Percentiles rank a stretch among this genome's conserved stretches.
phyloP scores from a whole-genome alignment of 345 rosid genomes.

The Acer yangbiense region DNA sequence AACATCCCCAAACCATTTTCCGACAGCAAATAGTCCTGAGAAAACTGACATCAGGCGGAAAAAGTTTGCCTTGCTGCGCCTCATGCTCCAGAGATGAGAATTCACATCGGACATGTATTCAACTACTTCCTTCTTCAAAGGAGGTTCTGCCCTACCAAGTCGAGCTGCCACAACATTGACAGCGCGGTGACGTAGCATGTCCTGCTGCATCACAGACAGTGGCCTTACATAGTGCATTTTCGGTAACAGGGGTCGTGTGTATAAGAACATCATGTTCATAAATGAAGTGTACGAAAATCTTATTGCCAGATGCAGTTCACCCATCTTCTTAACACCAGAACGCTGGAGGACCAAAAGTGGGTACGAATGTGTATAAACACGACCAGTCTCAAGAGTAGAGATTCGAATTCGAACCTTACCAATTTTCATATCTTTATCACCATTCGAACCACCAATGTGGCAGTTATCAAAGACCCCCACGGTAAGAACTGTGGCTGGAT shows the following conservation, averaged over 20 bases:
- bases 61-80: conserved; percentile 93
- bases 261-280: conserved; percentile 56
- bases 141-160: conserved; percentile 86
- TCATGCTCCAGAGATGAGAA: conserved; percentile 96
- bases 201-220: conserved; percentile 73
- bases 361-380: conserved; percentile 78
- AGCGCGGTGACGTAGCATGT: conserved; percentile 73
- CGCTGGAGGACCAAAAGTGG: conserved; percentile 80
- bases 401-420: conserved; percentile 86
- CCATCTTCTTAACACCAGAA: conserved; percentile 92
- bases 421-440: conserved; percentile 53
- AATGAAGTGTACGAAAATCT: conserved; percentile 74
- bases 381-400: conserved; percentile 81
- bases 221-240: conserved; percentile 89
- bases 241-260: conserved; percentile 75
- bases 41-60: conserved; percentile 67
- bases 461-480: conserved; percentile 86
- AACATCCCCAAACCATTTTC: conserved; percentile 82
- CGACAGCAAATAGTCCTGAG: conserved; percentile 56
- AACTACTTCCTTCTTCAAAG: conserved; percentile 76
- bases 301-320: conserved; percentile 86
- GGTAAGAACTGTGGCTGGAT: conserved; percentile 85
- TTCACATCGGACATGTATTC: conserved; percentile 88
- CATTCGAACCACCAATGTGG: conserved; percentile 50
- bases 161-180: conserved; percentile 77